Conservation (phyloP, 169 alveolate species). For the Babesia ovis region DNA sequence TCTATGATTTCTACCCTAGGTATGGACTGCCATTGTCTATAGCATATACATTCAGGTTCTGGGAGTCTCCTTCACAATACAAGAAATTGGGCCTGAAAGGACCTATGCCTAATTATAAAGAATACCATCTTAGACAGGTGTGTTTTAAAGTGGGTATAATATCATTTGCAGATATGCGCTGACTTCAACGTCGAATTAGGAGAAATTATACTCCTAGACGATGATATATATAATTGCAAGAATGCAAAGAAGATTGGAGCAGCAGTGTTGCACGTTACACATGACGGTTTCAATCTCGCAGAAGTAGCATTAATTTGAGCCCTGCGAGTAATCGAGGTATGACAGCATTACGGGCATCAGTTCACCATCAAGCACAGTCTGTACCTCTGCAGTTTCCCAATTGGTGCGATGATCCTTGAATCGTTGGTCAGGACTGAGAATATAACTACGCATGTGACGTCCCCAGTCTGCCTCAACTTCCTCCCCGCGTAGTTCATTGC, state of each 20-base stretch:
- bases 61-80: constrained; percentile 54
- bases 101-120: constrained; percentile 65
- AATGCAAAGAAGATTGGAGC: constrained; percentile 64
- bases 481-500: constrained; percentile 59
- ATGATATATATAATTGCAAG: constrained; percentile 62
- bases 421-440: constrained; percentile 64
- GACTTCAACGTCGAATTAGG: constrained; percentile 44
- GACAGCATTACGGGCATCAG: constrained; percentile 54
- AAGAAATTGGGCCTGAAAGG: constrained; percentile 46
- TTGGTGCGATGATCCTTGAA: constrained; percentile 69
- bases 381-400: constrained; percentile 44
- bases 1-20: constrained; percentile 67
- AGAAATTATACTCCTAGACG: constrained; percentile 69
- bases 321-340: constrained; percentile 17
- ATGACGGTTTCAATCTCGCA: constrained; percentile 52
- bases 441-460: constrained; percentile 65
- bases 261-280: constrained; percentile 53
- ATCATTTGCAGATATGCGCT: constrained; percentile 22
- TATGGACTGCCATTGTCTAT: background rate
- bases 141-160: background rate
- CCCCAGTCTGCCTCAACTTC: constrained; percentile 67
- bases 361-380: constrained; percentile 63
- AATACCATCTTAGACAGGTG: constrained; percentile 54
- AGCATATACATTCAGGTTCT: constrained; percentile 36
- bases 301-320: constrained; percentile 35